A percentile compares a stretch with the other conserved stretches of the same genome.
These are phyloP conservation scores for Chalciporus sp. DNA, from an alignment of 1,284 basidiomycete genomes.

Conservation along the genomic window DNA sequence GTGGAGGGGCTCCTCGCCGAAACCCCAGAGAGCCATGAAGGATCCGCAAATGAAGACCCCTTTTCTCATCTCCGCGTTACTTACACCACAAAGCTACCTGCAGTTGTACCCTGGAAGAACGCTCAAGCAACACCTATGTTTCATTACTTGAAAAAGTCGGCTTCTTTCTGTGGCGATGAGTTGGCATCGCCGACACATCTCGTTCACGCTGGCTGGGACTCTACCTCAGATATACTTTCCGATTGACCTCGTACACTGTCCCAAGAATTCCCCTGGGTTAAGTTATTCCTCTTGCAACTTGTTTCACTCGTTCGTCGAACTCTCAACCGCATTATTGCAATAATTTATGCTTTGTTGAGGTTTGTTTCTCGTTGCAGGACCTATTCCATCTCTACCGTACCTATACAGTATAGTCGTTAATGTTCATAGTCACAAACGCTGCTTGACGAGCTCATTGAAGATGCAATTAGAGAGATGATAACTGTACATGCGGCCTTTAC, in stretches of 20 bases:
- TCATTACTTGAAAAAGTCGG: conserved; percentile 40
- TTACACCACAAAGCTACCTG: conserved; percentile 37
- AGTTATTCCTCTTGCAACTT: conserved; percentile 27
- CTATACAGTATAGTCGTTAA: conserved; percentile 35
- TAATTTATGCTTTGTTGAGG: conserved; percentile 31
- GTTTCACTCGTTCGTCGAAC: conserved; percentile 24
- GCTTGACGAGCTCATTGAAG: conserved; percentile 16
- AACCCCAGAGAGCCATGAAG: conserved; percentile 33
- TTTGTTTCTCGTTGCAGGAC: conserved; percentile 6
- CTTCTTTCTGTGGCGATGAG: conserved; percentile 41
- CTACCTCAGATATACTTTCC: conserved; percentile 46
- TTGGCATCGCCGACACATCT: conserved; percentile 47
- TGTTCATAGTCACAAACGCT: conserved; percentile 33
- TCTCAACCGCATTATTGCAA: conserved; percentile 21
- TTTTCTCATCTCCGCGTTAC: conserved; percentile 42
- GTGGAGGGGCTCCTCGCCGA: conserved; percentile 38
- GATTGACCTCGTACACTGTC: conserved; percentile 28
- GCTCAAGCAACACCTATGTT: conserved; percentile 40
- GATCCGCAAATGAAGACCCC: conserved; percentile 33
- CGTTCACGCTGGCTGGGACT: conserved; percentile 62
- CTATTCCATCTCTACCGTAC: conserved; percentile 28
- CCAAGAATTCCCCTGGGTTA: conserved; percentile 17
- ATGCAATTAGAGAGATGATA: conserved; percentile 26
- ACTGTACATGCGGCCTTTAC: conserved; percentile 13
- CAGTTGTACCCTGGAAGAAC: conserved; percentile 44